phyloP scores from a whole-genome alignment of 345 rosid genomes.

The Salix arbutifolia region DNA sequence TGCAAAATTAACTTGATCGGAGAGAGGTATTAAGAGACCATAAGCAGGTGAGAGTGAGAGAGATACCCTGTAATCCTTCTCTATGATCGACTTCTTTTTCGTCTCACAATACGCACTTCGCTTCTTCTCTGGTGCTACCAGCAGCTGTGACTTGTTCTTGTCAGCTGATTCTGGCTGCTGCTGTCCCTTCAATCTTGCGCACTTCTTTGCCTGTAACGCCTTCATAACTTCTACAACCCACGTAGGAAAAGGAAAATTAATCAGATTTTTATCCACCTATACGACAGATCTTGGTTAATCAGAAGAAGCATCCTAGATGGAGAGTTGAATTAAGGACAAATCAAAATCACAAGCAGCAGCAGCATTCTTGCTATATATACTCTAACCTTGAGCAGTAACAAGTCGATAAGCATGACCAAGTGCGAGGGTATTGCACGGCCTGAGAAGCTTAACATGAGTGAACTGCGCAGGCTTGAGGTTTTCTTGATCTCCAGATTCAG shows the following conservation, averaged over 20 bases:
- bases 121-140: conserved; percentile 27
- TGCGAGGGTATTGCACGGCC: conserved; percentile 70
- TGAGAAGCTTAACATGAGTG: conserved; percentile 90
- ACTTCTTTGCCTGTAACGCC: conserved; percentile 73
- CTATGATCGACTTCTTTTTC: conserved; percentile 15
- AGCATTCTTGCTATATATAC: background rate
- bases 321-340: background rate
- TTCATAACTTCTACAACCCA: conserved; percentile 74
- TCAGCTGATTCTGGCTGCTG: conserved; percentile 48
- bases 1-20: background rate
- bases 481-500: conserved; percentile 22
- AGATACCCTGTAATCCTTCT: background rate
- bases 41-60: background rate
- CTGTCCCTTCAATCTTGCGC: conserved; percentile 57
- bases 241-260: background rate
- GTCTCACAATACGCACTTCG: conserved; percentile 29
- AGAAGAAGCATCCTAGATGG: background rate
- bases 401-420: conserved; percentile 97
- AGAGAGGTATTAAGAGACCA: background rate
- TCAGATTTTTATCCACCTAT: background rate
- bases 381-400: conserved; percentile 81
- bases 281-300: background rate
- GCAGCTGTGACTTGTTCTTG: conserved; percentile 15
- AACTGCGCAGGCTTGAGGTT: conserved; percentile 36
- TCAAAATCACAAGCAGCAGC: background rate